Evolutionary conservation across 148 eudicot species (phyloP), one percentile per base, ranked within the genome.

Genomic region (Rhododendron molle): DNA sequence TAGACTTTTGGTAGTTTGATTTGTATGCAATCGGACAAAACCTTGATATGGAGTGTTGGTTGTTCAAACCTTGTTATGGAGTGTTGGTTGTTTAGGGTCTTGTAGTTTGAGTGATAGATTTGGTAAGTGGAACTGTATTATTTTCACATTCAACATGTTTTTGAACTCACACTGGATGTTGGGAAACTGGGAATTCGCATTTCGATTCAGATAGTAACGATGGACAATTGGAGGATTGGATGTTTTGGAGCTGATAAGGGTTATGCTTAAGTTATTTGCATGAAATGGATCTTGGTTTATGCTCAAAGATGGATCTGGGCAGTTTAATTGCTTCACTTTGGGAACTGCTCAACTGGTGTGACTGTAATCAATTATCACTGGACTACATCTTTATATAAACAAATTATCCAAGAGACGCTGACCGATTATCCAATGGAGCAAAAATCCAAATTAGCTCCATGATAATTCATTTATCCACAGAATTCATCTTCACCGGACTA

Each of bases 11-110:
- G 7, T 21, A 58, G 7, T 38, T 16, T 18, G 20, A 9, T 80
- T 50, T 50, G 65, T 16, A 38, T 28, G 40, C 28, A 30, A 16
- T 54, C 34, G 46, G 80, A 38, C 32, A 23, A 21, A 36, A 46
- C 44, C 77, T 38, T 2, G 12, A 58, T 15, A 8, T 21, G 13
- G 72, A 26, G 54, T 78, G 84, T 16, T 81, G 76, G 34, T 62
- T 78, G 81, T 65, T 82, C 43, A 82, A 52, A 12, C 38, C 38
- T 36, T 28, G 52, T 76, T 10, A 5, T 23, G 26, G 76, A 30
- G 60, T 80, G 85, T 12, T 83, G 78, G 58, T 46, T 52, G 82
- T 47, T 83, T 83, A 69, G n/a, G 32, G n/a, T 26, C 34, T 44
- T 14, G 56, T 52, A 52, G 36, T 30, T 78, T 40, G 28, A 38